Evolutionary conservation across 169 alveolate genomes (phyloP).

Genomic region (Eimeria acervulina): DNA sequence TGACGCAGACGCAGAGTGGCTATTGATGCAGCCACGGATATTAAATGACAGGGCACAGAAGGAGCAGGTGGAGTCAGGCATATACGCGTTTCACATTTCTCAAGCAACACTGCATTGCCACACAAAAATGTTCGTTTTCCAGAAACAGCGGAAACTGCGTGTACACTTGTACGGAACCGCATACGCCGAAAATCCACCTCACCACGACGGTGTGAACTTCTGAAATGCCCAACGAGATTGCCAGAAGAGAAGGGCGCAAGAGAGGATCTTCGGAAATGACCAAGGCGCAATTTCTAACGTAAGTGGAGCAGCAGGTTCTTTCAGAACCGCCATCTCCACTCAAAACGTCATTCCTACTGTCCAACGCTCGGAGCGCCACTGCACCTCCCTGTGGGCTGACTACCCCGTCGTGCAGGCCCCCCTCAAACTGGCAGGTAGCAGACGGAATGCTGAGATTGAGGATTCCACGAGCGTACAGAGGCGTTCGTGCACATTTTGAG

Average conservation of each 20-base stretch:
- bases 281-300: constrained; percentile 9
- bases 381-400: not conserved
- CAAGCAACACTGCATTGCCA: not conserved
- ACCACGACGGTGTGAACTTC: constrained; percentile 69
- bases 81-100: not conserved
- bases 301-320: constrained; percentile 21
- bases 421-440: not conserved
- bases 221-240: constrained; percentile 43
- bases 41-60: not conserved
- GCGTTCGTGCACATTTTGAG: not conserved
- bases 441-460: not conserved
- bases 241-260: constrained; percentile 50
- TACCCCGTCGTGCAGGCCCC: not conserved
- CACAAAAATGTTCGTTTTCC: too few species aligned
- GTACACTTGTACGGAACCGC: not conserved
- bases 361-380: not conserved
- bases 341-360: not conserved
- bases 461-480: not conserved
- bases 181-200: not conserved
- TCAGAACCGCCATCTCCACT: not conserved
- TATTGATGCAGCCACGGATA: not conserved
- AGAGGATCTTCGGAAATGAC: constrained; percentile 64
- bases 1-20: not conserved
- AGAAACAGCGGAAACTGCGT: not conserved
- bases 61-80: not conserved